Conservation (phyloP, 1,284 basidiomycete genomes). For the Pyrrhoderma lamaoense region DNA sequence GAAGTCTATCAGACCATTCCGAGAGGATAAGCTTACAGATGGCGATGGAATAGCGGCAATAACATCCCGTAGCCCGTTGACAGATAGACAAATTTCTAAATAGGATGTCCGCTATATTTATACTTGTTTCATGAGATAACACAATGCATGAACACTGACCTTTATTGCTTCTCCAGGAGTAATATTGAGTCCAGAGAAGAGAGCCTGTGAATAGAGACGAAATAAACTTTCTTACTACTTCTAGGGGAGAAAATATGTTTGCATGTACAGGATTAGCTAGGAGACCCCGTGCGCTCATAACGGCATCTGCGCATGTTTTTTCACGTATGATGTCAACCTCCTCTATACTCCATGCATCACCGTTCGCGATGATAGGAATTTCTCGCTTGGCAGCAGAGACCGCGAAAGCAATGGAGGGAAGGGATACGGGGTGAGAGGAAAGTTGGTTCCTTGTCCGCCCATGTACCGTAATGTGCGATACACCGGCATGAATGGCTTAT, state of each 20-base stretch:
- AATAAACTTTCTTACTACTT: not conserved
- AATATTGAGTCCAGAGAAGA: conserved; percentile 42
- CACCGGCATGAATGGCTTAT: conserved; percentile 34
- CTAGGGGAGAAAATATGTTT: not conserved
- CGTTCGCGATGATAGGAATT: conserved; percentile 49
- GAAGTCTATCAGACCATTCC: not conserved
- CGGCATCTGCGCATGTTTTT: conserved; percentile 40
- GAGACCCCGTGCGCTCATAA: conserved; percentile 52
- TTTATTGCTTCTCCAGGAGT: conserved; percentile 42
- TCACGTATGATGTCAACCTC: conserved; percentile 38
- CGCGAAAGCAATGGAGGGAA: conserved; percentile 43
- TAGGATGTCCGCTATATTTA: too few species aligned
- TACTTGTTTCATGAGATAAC: not conserved
- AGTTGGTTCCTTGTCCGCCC: conserved; percentile 48
- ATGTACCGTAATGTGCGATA: conserved; percentile 45
- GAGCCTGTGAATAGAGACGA: conserved; percentile 28
- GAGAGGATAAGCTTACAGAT: conserved; percentile 13
- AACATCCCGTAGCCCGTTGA: conserved; percentile 40
- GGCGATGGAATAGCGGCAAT: conserved; percentile 37
- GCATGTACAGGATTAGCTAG: conserved; percentile 44
- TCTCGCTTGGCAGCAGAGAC: conserved; percentile 38
- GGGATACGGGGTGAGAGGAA: conserved; percentile 41
- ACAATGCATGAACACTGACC: conserved; percentile 20
- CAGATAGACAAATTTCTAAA: conserved; percentile 36
- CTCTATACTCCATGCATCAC: conserved; percentile 42